These are phyloP conservation scores for Trichoderma parareesei DNA, from an alignment of 495 filamentous ascomycete genomes.

Conservation along the genomic window DNA sequence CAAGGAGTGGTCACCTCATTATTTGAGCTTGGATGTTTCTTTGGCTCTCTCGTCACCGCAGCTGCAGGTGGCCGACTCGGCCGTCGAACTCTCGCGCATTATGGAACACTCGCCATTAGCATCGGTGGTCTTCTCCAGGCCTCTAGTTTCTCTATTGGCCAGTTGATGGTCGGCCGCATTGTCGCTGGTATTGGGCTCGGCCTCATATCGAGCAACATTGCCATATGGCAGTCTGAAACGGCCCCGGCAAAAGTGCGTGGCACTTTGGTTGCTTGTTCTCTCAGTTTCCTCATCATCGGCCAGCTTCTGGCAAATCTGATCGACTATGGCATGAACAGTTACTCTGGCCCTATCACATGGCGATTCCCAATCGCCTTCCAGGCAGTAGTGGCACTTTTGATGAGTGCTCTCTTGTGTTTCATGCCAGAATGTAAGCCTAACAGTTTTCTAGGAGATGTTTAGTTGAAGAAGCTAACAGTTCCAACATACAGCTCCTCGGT, in stretches of 20 bases:
- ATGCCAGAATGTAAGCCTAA: constrained; percentile 34
- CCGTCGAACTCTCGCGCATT: constrained; percentile 1
- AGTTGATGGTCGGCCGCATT: constrained; percentile 55
- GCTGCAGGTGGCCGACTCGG: background rate
- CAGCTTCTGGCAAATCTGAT: constrained; percentile 64
- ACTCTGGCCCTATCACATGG: constrained; percentile 55
- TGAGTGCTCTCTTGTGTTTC: constrained; percentile 45
- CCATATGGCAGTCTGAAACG: constrained; percentile 65
- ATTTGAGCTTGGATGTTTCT: constrained; percentile 3
- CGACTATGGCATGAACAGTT: constrained; percentile 53
- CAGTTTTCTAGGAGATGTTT: background rate
- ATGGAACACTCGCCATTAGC: background rate
- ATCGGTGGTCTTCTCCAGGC: background rate
- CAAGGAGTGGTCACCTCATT: constrained; percentile 4
- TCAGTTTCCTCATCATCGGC: constrained; percentile 61
- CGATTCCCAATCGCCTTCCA: constrained; percentile 64
- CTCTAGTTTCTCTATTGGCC: constrained; percentile 24
- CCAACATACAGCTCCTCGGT: constrained; percentile 39
- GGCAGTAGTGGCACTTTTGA: constrained; percentile 56
- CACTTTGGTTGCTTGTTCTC: constrained; percentile 75
- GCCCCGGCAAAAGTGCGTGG: constrained; percentile 58
- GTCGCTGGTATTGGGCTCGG: constrained; percentile 58
- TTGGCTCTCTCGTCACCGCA: background rate
- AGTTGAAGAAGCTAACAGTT: background rate
- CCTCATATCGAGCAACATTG: constrained; percentile 32